phyloP scores from a whole-genome alignment of 2,329 filamentous ascomycete species.

The Acarospora socialis region DNA sequence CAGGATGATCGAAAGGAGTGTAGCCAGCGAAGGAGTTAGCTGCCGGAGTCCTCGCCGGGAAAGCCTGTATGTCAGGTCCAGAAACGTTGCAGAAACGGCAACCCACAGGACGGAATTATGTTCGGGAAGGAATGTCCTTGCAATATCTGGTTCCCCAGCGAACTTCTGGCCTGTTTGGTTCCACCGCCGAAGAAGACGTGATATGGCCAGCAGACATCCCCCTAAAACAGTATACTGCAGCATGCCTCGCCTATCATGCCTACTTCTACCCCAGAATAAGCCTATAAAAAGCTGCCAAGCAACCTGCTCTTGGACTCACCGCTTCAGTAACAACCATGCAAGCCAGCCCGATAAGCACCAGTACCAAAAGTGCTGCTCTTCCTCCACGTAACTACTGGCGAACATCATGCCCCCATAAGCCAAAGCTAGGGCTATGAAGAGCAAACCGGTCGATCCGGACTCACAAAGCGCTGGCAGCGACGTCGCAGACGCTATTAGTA shows the following conservation, averaged over 20 bases:
- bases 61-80: conserved; percentile 39
- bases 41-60: conserved; percentile 20
- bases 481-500: conserved; percentile 24
- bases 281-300: too few species aligned
- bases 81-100: conserved; percentile 55
- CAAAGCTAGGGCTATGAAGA: conserved; percentile 38
- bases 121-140: conserved; percentile 51
- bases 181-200: conserved; percentile 64
- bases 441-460: conserved; percentile 12
- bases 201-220: conserved; percentile 41
- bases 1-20: conserved; percentile 27
- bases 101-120: conserved; percentile 59
- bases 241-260: background rate
- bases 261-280: too few species aligned
- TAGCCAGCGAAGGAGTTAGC: conserved; percentile 18
- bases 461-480: conserved; percentile 16
- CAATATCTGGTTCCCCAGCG: conserved; percentile 78
- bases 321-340: conserved; percentile 36
- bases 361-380: conserved; percentile 99
- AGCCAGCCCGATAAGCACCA: conserved; percentile 67
- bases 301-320: too few species aligned
- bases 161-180: conserved; percentile 97
- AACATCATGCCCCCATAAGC: conserved; percentile 86
- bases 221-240: conserved; percentile 13
- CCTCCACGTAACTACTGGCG: conserved; percentile 92